Percentiles rank a stretch among this genome's conserved stretches.
Conservation (phyloP, 139 green algal species). For the Pseudopediastrum boryanum region DNA sequence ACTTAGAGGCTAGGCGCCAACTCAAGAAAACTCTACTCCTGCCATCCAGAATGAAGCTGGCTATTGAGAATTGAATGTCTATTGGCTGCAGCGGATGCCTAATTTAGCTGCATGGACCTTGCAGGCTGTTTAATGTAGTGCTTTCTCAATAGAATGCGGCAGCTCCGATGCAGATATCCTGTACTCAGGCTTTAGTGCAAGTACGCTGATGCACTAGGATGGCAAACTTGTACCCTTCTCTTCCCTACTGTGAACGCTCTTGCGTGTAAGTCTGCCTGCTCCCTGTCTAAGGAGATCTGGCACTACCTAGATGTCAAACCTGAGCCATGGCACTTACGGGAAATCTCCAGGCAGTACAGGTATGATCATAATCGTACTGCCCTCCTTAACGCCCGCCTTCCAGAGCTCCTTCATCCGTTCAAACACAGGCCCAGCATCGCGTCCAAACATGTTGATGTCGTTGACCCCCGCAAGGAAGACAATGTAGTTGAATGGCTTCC, state of each 20-base stretch:
- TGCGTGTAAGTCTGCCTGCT: background rate
- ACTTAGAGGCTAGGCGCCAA: background rate
- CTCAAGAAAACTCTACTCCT: background rate
- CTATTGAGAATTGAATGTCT: no score
- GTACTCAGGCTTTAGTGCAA: background rate
- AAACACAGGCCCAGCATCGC: slow-evolving; percentile 12
- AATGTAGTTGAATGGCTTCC: slow-evolving; percentile 26
- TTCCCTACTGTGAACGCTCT: background rate
- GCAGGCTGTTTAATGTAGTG: background rate
- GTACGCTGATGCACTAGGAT: no score
- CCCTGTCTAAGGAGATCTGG: background rate
- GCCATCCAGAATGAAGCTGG: no score
- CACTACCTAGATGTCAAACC: background rate
- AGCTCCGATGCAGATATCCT: background rate
- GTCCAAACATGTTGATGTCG: slow-evolving; percentile 26
- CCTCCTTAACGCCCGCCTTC: background rate
- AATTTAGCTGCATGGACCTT: no score
- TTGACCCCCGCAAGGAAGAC: slow-evolving; percentile 36
- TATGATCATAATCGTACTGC: slow-evolving; percentile 26
- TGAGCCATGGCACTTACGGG: background rate
- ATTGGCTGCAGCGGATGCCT: no score
- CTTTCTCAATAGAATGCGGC: background rate
- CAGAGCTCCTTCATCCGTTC: slow-evolving; percentile 36
- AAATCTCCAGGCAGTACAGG: slow-evolving; percentile 25
- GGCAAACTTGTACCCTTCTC: background rate